phyloP scores from a whole-genome alignment of 2,329 filamentous ascomycete genomes.

The Fonsecaea erecta region DNA sequence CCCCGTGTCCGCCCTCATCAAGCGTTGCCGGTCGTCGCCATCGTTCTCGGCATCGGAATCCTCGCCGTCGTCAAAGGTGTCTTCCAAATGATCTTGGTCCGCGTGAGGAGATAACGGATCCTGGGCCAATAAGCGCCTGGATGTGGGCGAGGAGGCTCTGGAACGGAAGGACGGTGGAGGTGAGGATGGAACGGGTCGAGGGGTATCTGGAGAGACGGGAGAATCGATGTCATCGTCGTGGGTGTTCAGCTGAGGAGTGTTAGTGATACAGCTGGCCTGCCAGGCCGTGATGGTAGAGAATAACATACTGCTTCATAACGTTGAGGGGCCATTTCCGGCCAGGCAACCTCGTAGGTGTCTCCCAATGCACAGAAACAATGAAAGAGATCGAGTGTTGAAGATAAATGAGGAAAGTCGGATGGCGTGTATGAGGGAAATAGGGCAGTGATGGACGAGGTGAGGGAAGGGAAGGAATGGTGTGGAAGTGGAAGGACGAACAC shows the following conservation, averaged over 20 bases:
- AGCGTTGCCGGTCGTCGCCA: conserved; percentile 81
- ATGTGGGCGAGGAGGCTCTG: conserved; percentile 70
- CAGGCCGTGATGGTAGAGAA: conserved; percentile 20
- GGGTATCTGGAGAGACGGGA: conserved; percentile 39
- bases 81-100: conserved; percentile 76
- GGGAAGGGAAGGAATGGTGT: conserved; percentile 3
- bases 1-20: conserved; percentile 71
- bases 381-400: not conserved
- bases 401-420: conserved; percentile 3
- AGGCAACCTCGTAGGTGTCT: conserved; percentile 6
- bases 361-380: not conserved
- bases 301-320: conserved; percentile 53
- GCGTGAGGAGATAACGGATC: conserved; percentile 61
- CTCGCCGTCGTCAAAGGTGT: conserved; percentile 86
- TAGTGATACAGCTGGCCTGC: conserved; percentile 11
- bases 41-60: conserved; percentile 72
- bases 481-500: conserved; percentile 8
- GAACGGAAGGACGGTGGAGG: conserved; percentile 83
- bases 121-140: conserved; percentile 58
- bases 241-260: conserved; percentile 47
- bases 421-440: conserved; percentile 4
- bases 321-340: conserved; percentile 53
- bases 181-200: conserved; percentile 45
- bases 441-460: not conserved
- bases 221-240: conserved; percentile 46